phyloP scores from a whole-genome alignment of 495 filamentous ascomycete species.

The Penicillium samsonianum region DNA sequence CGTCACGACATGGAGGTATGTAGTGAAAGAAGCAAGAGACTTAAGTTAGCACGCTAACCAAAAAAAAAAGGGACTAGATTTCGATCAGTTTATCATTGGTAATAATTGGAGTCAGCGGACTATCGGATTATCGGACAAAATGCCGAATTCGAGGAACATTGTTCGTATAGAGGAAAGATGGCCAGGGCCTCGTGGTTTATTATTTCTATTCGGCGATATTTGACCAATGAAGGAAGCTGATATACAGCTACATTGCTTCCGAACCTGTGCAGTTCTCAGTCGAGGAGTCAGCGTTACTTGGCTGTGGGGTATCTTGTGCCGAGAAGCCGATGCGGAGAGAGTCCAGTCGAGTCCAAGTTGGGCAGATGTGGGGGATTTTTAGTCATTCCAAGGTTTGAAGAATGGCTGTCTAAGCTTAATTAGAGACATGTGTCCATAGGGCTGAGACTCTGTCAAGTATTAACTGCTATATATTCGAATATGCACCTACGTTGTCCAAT shows the following conservation, averaged over 20 bases:
- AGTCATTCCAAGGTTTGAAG: background rate
- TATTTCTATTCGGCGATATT: slow-evolving; percentile 12
- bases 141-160: background rate
- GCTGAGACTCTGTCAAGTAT: background rate
- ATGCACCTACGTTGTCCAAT: background rate
- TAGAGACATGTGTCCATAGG: background rate
- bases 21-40: background rate
- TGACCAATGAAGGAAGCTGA: slow-evolving; percentile 12
- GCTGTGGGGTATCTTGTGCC: slow-evolving; percentile 23
- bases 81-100: slow-evolving; percentile 1
- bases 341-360: slow-evolving; percentile 1
- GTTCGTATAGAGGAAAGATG: slow-evolving; percentile 12
- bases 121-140: slow-evolving; percentile 5
- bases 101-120: slow-evolving; percentile 9
- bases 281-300: slow-evolving; percentile 11
- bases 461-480: background rate
- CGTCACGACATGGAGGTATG: slow-evolving; percentile 17
- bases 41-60: background rate
- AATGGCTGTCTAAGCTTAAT: background rate
- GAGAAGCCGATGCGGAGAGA: slow-evolving; percentile 29
- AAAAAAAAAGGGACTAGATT: background rate
- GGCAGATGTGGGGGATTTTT: slow-evolving; percentile 4
- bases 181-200: slow-evolving; percentile 9
- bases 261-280: background rate
- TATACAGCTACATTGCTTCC: background rate